These are phyloP conservation scores for Kwoniella botswanensis DNA, from an alignment of 768 basidiomycete species.

Conservation along the genomic window DNA sequence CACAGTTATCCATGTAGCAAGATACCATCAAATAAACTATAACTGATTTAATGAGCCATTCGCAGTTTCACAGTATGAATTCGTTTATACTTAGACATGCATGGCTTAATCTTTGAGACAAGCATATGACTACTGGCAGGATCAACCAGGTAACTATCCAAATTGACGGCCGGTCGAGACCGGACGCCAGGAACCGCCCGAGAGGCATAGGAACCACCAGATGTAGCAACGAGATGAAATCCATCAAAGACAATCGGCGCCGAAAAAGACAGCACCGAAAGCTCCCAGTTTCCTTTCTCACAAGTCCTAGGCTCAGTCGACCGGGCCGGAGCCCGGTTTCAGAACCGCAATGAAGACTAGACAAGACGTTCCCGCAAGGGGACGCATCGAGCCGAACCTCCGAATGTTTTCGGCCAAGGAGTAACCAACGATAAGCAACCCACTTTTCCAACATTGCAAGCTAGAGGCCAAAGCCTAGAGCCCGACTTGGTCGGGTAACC, in stretches of 20 bases:
- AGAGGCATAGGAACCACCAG: conserved; percentile 14
- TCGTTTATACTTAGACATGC: conserved; percentile 79
- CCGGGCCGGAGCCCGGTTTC: conserved; percentile 56
- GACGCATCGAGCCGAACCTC: conserved; percentile 55
- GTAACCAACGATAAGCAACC: conserved; percentile 60
- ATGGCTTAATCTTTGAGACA: conserved; percentile 84
- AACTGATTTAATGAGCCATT: conserved; percentile 84
- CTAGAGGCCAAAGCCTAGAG: conserved; percentile 14
- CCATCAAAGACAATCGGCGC: background rate
- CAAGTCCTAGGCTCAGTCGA: conserved; percentile 60
- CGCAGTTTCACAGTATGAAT: conserved; percentile 76
- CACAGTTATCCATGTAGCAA: conserved; percentile 80
- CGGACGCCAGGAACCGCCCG: conserved; percentile 28
- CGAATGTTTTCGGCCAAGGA: conserved; percentile 58
- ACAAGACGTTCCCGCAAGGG: conserved; percentile 37
- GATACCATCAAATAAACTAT: conserved; percentile 78
- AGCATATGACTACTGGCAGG: conserved; percentile 84
- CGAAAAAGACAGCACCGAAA: conserved; percentile 18
- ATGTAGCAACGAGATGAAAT: conserved; percentile 21
- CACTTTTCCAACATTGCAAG: conserved; percentile 51
- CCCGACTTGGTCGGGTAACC: conserved; percentile 3
- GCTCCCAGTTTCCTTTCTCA: conserved; percentile 63
- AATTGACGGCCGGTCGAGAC: conserved; percentile 19
- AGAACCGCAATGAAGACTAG: conserved; percentile 58
- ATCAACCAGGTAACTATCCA: conserved; percentile 81